Conservation (phyloP, 257 asterid species). For the Plantago ovata region DNA sequence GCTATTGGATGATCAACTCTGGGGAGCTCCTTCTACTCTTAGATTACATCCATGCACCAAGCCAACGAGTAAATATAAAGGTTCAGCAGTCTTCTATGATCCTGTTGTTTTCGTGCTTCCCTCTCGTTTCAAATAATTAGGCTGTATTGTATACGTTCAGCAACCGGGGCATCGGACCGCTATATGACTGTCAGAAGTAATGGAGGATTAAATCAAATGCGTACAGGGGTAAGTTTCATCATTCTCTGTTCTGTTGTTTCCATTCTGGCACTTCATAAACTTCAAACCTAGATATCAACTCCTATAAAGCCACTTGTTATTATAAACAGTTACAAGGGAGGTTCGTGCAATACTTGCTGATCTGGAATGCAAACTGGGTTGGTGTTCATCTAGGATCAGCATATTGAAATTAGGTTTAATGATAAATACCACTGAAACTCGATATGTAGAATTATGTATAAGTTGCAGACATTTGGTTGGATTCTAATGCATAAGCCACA, state of each 20-base stretch:
- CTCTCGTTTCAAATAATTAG: slow-evolving; percentile 13
- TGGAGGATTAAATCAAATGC: slow-evolving; percentile 97
- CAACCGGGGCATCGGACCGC: slow-evolving; percentile 43
- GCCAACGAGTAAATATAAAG: slow-evolving; percentile 69
- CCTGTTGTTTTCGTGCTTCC: slow-evolving; percentile 9
- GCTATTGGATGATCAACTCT: slow-evolving; percentile 45
- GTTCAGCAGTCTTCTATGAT: slow-evolving; percentile 30
- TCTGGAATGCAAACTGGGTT: background rate
- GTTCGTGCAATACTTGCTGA: background rate
- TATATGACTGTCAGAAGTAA: slow-evolving; percentile 87
- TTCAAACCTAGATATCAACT: slow-evolving; percentile 1
- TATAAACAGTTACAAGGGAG: background rate
- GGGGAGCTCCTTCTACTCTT: slow-evolving; percentile 58
- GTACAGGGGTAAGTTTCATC: slow-evolving; percentile 65
- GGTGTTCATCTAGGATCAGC: slow-evolving; percentile 12
- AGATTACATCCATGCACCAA: slow-evolving; percentile 62
- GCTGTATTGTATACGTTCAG: slow-evolving; percentile 38
- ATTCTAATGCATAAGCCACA: too few relatives aligned
- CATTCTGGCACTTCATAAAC: slow-evolving; percentile 10
- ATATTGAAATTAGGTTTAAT: slow-evolving; percentile 4
- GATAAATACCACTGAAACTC: too few relatives aligned
- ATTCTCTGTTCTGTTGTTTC: slow-evolving; percentile 9
- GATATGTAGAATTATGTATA: too few relatives aligned
- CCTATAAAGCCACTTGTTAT: background rate
- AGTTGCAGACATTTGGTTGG: too few relatives aligned